Percentiles rank a stretch among this genome's conserved stretches.
phyloP scores from a whole-genome alignment of 2,329 filamentous ascomycete species.

The Cladosporium sp. region DNA sequence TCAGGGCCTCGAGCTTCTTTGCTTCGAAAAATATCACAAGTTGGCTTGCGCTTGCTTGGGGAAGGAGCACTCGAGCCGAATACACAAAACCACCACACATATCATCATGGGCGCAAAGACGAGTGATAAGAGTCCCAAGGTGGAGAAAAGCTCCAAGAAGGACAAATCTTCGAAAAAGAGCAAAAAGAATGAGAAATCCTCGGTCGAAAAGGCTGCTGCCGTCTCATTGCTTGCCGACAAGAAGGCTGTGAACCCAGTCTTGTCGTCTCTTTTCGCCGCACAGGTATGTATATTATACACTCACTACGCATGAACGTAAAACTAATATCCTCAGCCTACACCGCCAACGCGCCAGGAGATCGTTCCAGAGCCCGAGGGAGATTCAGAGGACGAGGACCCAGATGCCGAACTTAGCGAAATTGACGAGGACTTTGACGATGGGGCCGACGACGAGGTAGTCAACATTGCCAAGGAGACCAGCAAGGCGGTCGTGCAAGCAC shows the following conservation, averaged over 20 bases:
- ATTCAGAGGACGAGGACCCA: slow-evolving; percentile 38
- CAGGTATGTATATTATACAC: slow-evolving; percentile 21
- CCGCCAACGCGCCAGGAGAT: slow-evolving; percentile 28
- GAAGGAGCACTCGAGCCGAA: not conserved
- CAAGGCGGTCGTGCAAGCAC: slow-evolving; percentile 21
- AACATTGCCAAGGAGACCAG: slow-evolving; percentile 16
- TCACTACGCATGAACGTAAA: not conserved
- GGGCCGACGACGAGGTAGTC: slow-evolving; percentile 21
- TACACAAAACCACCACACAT: not conserved
- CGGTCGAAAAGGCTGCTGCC: slow-evolving; percentile 20
- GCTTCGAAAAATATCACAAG: not conserved
- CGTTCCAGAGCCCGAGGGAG: slow-evolving; percentile 27
- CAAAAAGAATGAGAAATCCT: slow-evolving; percentile 24
- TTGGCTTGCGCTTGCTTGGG: not conserved
- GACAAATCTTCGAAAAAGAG: slow-evolving; percentile 22
- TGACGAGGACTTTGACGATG: slow-evolving; percentile 27
- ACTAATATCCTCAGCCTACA: slow-evolving; percentile 22
- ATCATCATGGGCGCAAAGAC: slow-evolving; percentile 8
- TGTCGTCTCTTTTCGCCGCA: slow-evolving; percentile 51
- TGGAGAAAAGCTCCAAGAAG: slow-evolving; percentile 21
- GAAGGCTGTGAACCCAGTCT: slow-evolving; percentile 43
- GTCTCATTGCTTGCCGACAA: slow-evolving; percentile 36
- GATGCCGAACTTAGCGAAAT: slow-evolving; percentile 27
- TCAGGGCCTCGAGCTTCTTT: not conserved
- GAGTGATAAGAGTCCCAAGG: slow-evolving; percentile 17